Base-by-base conservation (phyloP, 768 basidiomycete species). In the Cubamyces sp. region DNA sequence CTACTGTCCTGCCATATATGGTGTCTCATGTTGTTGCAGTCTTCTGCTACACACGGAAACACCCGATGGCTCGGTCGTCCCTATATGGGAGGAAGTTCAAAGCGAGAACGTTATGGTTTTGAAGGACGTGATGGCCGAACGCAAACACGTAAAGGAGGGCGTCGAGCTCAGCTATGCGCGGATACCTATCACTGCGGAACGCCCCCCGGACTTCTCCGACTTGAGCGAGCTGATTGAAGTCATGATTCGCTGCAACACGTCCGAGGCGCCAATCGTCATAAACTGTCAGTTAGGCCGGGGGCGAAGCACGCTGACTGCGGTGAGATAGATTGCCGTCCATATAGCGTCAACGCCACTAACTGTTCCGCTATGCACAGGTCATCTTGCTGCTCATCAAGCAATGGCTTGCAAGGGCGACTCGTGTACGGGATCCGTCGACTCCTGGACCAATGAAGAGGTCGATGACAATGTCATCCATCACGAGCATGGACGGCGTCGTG, bases 281-380 rank as follows among this genome's bases (percentile, higher is more conserved):
- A 99, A 98, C 70, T 97, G 96, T 69, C 97, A 99, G 70, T 84
- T 99, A 15, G 96, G 94, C 4, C 82, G 94, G 30, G 96, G 96
- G 11, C 82, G 97, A 68, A 96, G 94, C 62, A 96, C 96, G 0
- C 76, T 94, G 51, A 88, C 94, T n/a, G 91, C 95, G 18, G 92
- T 91, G 57, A 65, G 87, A 71, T 41, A 25, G 0, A 47, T 28
- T 40, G 6, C 12, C 21, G 5, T 25, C 8, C 9, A 26, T 46
- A 37, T 47, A 26, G 16, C 30, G 21, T 34, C 37, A 56, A 62
- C n/a, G 40, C 28, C 39, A 12, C 51, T 16, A 23, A 26, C 25
- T 40, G 16, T 21, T 15, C 18, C 28, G 23, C 14, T 9, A 14
- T 16, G 41, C 14, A 18, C 62, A 92, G 89, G 83, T 96, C 45